Base-by-base conservation (phyloP, 805 yeast genomes). In the Kodamaea hsintzibuensis region DNA sequence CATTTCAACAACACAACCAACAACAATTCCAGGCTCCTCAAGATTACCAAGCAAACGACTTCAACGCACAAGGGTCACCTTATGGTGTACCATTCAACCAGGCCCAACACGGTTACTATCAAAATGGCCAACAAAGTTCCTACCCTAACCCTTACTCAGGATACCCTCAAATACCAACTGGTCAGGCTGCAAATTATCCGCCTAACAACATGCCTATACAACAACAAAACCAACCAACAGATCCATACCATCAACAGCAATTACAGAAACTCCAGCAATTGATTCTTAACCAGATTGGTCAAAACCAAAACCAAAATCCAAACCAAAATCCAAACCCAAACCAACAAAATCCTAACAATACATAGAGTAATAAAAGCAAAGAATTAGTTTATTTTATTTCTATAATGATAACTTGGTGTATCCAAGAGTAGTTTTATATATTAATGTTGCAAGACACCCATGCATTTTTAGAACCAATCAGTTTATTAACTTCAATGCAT, bases 231-330 rank as follows among this genome's bases (percentile, higher is more conserved):
- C 52, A 27, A 16, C 30, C 49, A 9, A 49, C 22, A 14, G 62
- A 59, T 19, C 51, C 46, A 22, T 47, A 54, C 27, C 61, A 51
- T 44, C 64, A 66, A 22, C 57, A 62, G 4, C 67, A 57, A 17
- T 49, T 57, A n/a, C 66, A 60, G 56, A 67, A 70, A 49, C 57
- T 67, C 13, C 64, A 65, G 33, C 69, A 53, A 44, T 50, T 68
- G 16, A 55, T 67, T 22, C 56, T 56, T 6, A 62, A 57, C 42
- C 72, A 67, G 38, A 40, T 62, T 19, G 57, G 18, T 50, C 60
- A 30, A 57, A 58, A 42, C 59, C 55, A 37, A 55, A 57, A 47
- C 54, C 17, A 27, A 44, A 12, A 25, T 10, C 40, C 16, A n/a
- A 19, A 33, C 7, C 47, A 14, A 14, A 19, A 25, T 18, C 37